Percentiles rank a stretch among this genome's conserved stretches.
Conservation (phyloP, 208 protist genomes). For the Leishmania tropica region DNA sequence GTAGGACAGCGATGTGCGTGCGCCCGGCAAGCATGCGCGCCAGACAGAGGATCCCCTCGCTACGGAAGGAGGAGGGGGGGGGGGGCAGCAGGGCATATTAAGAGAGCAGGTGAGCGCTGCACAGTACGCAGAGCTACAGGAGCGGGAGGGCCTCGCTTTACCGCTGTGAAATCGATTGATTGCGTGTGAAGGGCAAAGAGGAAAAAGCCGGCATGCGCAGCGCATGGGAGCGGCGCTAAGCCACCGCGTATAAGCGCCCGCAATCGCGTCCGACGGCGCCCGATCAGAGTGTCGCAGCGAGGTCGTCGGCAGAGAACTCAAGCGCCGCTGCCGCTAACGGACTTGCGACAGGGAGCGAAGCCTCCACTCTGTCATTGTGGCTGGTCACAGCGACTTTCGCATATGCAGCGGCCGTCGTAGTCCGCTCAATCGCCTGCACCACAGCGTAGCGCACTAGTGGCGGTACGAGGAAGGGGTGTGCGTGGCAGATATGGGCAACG, state of each 20-base stretch:
- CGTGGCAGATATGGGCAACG: slow-evolving; percentile 4
- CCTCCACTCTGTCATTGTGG: background rate
- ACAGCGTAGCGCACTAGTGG: slow-evolving; percentile 18
- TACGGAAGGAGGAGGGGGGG: background rate
- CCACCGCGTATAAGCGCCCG: background rate
- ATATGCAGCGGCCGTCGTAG: background rate
- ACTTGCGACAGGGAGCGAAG: background rate
- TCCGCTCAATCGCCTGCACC: background rate
- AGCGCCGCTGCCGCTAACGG: background rate
- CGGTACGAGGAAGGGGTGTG: slow-evolving; percentile 22
- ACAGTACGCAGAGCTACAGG: background rate
- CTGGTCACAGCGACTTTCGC: background rate
- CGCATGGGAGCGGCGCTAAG: background rate
- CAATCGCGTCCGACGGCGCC: background rate
- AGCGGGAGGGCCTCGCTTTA: background rate
- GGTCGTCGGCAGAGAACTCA: slow-evolving; percentile 26
- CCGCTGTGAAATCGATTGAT: background rate
- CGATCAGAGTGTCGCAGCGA: slow-evolving; percentile 23
- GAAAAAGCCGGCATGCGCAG: background rate
- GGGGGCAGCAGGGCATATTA: background rate
- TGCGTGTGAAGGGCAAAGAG: background rate
- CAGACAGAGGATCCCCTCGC: background rate
- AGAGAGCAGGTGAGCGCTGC: background rate
- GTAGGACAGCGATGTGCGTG: background rate
- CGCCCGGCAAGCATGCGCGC: background rate